Conservation (phyloP, 306 rosid genomes). For the Phaseolus lunatus region DNA sequence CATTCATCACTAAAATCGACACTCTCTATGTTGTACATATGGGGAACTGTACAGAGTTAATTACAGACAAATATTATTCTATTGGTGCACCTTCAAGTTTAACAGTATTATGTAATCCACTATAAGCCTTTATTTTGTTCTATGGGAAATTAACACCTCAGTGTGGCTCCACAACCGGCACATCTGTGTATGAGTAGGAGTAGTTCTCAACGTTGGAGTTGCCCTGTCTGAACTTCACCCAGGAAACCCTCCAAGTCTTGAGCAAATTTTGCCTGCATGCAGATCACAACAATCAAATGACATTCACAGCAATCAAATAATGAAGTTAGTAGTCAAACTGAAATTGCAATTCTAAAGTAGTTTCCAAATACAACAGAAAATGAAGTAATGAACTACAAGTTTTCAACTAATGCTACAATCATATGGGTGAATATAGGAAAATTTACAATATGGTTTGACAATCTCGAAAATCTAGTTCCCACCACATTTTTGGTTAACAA, state of each 20-base stretch:
- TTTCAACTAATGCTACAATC: slow-evolving; percentile 13
- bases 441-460: too few relatives aligned
- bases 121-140: slow-evolving; percentile 27
- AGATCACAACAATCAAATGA: too few relatives aligned
- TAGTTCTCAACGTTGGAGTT: slow-evolving; percentile 42
- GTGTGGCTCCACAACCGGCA: slow-evolving; percentile 54
- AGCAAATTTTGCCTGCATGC: too few relatives aligned
- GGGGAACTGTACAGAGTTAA: slow-evolving; percentile 40
- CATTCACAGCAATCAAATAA: neutral
- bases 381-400: too few relatives aligned
- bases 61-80: slow-evolving; percentile 32
- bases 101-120: slow-evolving; percentile 24
- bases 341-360: too few relatives aligned
- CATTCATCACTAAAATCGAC: slow-evolving; percentile 14
- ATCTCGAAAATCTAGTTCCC: neutral
- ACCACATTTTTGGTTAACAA: slow-evolving; percentile 5
- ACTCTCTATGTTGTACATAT: neutral
- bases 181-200: slow-evolving; percentile 55
- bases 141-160: slow-evolving; percentile 22
- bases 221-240: too few relatives aligned
- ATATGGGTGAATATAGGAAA: neutral
- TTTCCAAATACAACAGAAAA: neutral
- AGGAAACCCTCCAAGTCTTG: slow-evolving; percentile 48
- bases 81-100: slow-evolving; percentile 11
- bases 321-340: neutral